Evolutionary conservation across 2,329 filamentous ascomycete species (phyloP), one percentile per base, ranked within the genome.

Genomic region (Chaetomium strumarium): DNA sequence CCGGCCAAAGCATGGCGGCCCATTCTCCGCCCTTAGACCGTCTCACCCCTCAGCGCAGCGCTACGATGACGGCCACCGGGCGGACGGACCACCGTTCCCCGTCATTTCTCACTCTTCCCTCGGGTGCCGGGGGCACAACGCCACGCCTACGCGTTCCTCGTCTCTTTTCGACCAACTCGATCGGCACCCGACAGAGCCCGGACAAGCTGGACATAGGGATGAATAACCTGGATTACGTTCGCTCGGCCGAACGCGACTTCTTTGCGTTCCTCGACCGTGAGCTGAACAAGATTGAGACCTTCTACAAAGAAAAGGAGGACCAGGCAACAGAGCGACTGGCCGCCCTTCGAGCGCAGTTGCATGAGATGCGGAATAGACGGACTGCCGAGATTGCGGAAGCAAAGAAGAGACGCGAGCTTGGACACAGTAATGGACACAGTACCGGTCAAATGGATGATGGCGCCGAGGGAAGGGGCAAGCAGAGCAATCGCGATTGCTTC

Each of bases 351-450:
- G 83, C 90, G 47, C 93, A 99, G 67, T 76, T 99, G 31, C 91
- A 95, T 65, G 87, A 95, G 62, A 96, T 97, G 90, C 81, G 90
- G 41, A 90, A 95, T 66, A 81, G 86, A 13, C 83, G 92, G 19
- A 78, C 89, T 29, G 79, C 85, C 48, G 90, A 96, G 64, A 75
- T 90, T 52, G 69, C 77, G 55, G 71, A 73, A 41, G 64, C 70
- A 41, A 72, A 63, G 55, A 64, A 54, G 58, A 67, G 55, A 53
- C 72, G 64, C 53, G 66, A 69, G 58, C 62, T 65, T 11, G 57
- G 58, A 11, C 48, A 49, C 43, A 58, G 58, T 54, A 62, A 65
- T 11, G 57, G 58, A 11, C 48, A 49, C 42, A 59, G 58, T 54
- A 62, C 57, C 30, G 58, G 52, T 24, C 49, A 45, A 4, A 58